Evolutionary conservation across 495 filamentous ascomycete species (phyloP).

Genomic region (Antarctomyces pellizariae): DNA sequence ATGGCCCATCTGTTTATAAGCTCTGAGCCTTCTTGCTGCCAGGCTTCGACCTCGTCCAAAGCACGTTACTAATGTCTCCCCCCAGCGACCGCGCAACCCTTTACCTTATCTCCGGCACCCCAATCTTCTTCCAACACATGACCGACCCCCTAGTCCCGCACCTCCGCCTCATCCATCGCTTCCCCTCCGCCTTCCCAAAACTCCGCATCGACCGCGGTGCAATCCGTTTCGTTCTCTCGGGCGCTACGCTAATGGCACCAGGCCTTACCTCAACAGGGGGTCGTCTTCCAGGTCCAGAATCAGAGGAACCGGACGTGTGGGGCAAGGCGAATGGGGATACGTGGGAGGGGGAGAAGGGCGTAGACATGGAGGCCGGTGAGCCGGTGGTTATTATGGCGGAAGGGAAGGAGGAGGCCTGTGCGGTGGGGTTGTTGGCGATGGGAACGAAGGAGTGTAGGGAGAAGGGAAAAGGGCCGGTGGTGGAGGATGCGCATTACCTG

Average conservation of each 20-base stretch:
- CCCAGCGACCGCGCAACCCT: constrained; percentile 60
- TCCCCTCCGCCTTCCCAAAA: constrained; percentile 37
- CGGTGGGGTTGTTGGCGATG: constrained; percentile 66
- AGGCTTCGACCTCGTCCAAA: neutral
- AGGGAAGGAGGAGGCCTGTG: constrained; percentile 78
- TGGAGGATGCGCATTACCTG: constrained; percentile 80
- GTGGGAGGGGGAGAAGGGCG: constrained; percentile 21
- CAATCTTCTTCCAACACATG: constrained; percentile 83
- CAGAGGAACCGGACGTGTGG: constrained; percentile 12
- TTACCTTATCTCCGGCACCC: constrained; percentile 51
- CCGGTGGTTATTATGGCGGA: constrained; percentile 79
- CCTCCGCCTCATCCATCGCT: constrained; percentile 50
- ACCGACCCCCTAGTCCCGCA: constrained; percentile 60
- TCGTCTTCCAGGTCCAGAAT: constrained; percentile 34
- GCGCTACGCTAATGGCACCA: constrained; percentile 87
- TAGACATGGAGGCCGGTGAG: constrained; percentile 45
- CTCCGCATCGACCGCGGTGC: constrained; percentile 77
- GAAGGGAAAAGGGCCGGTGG: constrained; percentile 76
- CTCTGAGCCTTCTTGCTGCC: neutral
- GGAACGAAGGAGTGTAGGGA: constrained; percentile 81
- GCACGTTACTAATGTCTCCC: neutral
- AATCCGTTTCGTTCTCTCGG: constrained; percentile 84
- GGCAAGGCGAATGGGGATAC: constrained; percentile 15
- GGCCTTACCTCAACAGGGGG: constrained; percentile 71
- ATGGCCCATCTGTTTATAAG: neutral